Percentiles rank a stretch among this genome's conserved stretches.
These are phyloP conservation scores for Aureococcus anophagefferens DNA, from an alignment of 108 stramenopile genomes.

Conservation along the genomic window DNA sequence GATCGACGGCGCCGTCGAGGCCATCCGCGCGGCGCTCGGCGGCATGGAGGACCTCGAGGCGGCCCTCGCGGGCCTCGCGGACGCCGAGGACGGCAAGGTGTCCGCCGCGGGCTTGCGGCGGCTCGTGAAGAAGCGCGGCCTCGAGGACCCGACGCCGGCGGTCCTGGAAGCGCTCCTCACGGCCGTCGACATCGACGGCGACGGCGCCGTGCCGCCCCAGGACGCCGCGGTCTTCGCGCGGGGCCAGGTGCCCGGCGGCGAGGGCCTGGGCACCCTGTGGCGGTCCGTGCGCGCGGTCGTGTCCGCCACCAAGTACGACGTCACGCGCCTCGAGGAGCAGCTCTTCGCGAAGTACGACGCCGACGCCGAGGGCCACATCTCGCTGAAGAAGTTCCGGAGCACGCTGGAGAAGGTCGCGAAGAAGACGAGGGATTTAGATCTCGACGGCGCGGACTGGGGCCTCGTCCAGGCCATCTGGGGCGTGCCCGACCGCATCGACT, in stretches of 20 bases:
- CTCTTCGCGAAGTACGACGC: not conserved
- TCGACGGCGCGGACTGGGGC: not conserved
- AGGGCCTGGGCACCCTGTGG: not conserved
- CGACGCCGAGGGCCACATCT: not conserved
- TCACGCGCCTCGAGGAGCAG: not conserved
- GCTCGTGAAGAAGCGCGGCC: too few relatives aligned
- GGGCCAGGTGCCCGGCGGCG: too few relatives aligned
- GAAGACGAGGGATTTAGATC: not conserved
- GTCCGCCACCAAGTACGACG: not conserved
- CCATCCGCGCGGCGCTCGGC: too few relatives aligned
- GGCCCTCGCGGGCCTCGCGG: too few relatives aligned
- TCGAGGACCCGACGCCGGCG: too few relatives aligned
- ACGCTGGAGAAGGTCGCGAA: not conserved
- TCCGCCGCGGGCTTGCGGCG: too few relatives aligned
- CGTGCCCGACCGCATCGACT: not conserved
- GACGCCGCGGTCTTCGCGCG: too few relatives aligned
- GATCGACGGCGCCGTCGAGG: too few relatives aligned
- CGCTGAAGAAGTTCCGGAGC: not conserved
- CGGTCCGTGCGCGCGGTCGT: not conserved
- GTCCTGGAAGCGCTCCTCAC: not conserved
- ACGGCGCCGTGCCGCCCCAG: too few relatives aligned
- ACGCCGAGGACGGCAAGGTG: too few relatives aligned
- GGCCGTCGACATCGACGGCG: not conserved
- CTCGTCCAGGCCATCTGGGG: not conserved
- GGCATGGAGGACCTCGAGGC: too few relatives aligned